Evolutionary conservation across 2,329 filamentous ascomycete species (phyloP), one percentile per base, ranked within the genome.

Genomic region (Ophiosphaerella korrae): DNA sequence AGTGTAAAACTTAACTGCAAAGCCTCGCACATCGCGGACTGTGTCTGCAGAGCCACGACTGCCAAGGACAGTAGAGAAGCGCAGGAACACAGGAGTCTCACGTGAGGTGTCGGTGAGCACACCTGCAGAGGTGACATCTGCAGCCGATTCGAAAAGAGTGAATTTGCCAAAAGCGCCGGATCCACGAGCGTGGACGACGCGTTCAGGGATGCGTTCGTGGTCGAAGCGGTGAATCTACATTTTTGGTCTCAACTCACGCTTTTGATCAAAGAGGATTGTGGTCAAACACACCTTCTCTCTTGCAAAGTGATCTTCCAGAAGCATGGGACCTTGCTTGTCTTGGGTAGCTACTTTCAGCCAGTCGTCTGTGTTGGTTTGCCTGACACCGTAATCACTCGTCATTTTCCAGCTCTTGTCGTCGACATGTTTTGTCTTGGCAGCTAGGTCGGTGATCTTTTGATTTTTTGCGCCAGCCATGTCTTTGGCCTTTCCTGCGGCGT

Each of bases 351-450:
- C 80, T 45, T 83, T 84, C 46, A 95, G 77, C 90, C 89, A 94
- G 68, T 92, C 82, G 65, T 96, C 91, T 1, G 87, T 87, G 63
- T 88, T 88, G 36, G 78, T 76, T 64, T 91, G 82, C 73, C 87
- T 90, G 24, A 88, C 84, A 18, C 91, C 91, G 74, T 82, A 90
- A 65, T 96, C 90, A 42, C 87, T 88, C 0, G 90, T 93, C 58
- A 92, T 84, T 34, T 82, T 80, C 29, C 81, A 78, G 33, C 84
- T 80, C 42, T 66, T 59, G 49, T 81, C 74, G 38, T 82, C 75
- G 2, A 84, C 79, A 66, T 90, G 80, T 47, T 84, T 81, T 3
- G 77, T 88, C 54, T 86, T 77, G 35, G 75, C 74, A 23, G 78
- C 71, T 41, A 92, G 77, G 63, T 92, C 85, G 13, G 80, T 78